Base-by-base conservation (phyloP, 768 basidiomycete species). In the Lyophyllum semitale region DNA sequence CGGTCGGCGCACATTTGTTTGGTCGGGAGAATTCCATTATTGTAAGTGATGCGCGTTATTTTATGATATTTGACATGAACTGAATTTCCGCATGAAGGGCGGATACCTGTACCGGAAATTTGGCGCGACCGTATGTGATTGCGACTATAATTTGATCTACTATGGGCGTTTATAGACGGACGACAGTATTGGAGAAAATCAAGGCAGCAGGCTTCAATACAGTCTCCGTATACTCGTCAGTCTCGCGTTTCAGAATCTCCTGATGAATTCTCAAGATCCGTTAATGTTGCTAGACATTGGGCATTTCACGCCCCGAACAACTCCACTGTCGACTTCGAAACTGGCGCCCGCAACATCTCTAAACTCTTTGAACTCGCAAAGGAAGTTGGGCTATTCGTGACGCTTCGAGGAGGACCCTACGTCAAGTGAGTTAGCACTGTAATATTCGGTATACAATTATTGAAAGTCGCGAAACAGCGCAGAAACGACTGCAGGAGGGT, bases 21-120 rank as follows among this genome's bases (percentile, higher is more conserved):
- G 54, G 54, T 55, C 54, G 3, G 54, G 54, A 3, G 54, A 55
- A 17, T 55, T 55, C 15, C 54, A 55, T 55, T 55, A 55, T 25
- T 55, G 54, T 55, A 27, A 38, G 53, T n/a, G 23, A 13, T 12
- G 33, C 25, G 29, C 12, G 8, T 25, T 35, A 3, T 33, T 22
- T 1, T 17, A 9, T 6, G 2, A 18, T 30, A 8, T 29, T 15
- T 35, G 23, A 37, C 32, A 22, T 40, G 26, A 42, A 4, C 40
- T 32, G 25, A 30, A n/a, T 37, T 15, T 8, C 9, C 0, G 3
- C 32, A 4, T 30, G 15, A 12, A 55, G 54, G 54, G 54, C 54
- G 54, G 0, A 55, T 55, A 43, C 54, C 54, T 12, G 54, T 55
- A 4, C 54, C 54, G 22, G 54, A 55, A 26, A 29, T 55, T 15